Base-by-base conservation (phyloP, 208 protist genomes). In the Leishmania gerbilli region DNA sequence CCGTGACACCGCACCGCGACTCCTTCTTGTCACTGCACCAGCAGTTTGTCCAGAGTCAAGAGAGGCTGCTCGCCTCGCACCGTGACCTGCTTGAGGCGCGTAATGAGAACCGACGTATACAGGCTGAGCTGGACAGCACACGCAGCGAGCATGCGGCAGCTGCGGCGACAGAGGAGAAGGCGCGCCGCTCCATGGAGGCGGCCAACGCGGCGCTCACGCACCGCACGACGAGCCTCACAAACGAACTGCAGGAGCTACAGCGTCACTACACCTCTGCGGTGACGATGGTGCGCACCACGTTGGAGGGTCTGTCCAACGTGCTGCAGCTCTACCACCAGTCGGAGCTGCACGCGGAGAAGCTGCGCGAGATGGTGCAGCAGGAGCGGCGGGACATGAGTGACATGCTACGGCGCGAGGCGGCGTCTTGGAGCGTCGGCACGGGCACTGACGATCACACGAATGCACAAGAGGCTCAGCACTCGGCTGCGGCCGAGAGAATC, bases 341-440 rank as follows among this genome's bases (percentile, higher is more conserved):
- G 62, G 80, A 81, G 65, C 51, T 65, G 42, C 77, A 92, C 79
- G 86, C 87, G n/a, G 85, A 88, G n/a, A 82, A 77, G 56, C 87
- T 94, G 83, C 87, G 87, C 60, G 53, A 84, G 53, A 80, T 89
- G 62, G 83, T 95, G 34, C 78, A 79, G 40, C 82, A 90, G 60
- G 88, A 94, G 76, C 86, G 93, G 45, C 77, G 77, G 17, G 89
- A 91, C 64, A 89, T 93, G 77, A 85, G 78, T 34, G 87, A 92
- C 62, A 83, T 96, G n/a, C 85, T 93, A 42, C 88, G 84, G 69
- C 89, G 60, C 74, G 82, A 87, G 75, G 85, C 79, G 78, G 77
- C 86, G 56, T 85, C 76, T 40, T 87, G 76, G 87, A 84, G 74
- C 49, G 60, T 68, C 13, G 65, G 58, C 49, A 60, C 65, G 65